Evolutionary conservation across 805 yeast species (phyloP), one percentile per base, ranked within the genome.

Genomic region (Isabelozyma pseudorhagii): DNA sequence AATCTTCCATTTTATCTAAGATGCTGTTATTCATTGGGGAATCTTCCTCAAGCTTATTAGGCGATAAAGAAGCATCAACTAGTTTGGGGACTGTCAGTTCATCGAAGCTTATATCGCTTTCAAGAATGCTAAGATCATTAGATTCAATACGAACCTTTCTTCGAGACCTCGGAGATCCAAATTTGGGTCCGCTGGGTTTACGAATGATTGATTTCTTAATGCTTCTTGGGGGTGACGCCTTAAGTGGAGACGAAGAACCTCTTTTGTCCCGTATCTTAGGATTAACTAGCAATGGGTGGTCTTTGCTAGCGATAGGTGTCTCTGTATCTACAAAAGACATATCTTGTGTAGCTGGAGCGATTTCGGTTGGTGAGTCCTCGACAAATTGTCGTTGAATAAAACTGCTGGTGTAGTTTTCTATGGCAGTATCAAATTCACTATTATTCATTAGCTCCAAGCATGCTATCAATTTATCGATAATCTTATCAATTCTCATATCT

Each of bases 111-210:
- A 57, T 38, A 51, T 69, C 74, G 47, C 71, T 64, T 18, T 67
- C 72, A 11, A 54, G 44, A 38, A 50, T 49, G 28, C 50, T 44
- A 2, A 50, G 27, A 15, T 56, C 53, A 25, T 53, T 46, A 25
- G 56, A 57, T 3, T 75, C 75, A 10, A 70, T 69, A 52, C 81
- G 68, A 1, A 79, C 82, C 50, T 71, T 76, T 47, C 76, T 77
- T 10, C 61, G 43, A 9, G 11, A 10, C 41, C 34, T n/a, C 50
- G 49, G 8, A 44, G 44, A 7, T 45, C 47, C 17, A n/a, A 17
- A 15, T 9, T 11, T 18, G 31, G 50, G 41, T 36, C 49, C 44
- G 2, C 47, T 39, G 7, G 57, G 46, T 40, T 49, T 53, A 38
- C 53, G 51, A 15, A 50, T 44, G 14, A 56, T 51, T 8, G 54